Evolutionary conservation across 495 filamentous ascomycete species (phyloP), one percentile per base, ranked within the genome.

Genomic region (Aspergillus kassunensis): DNA sequence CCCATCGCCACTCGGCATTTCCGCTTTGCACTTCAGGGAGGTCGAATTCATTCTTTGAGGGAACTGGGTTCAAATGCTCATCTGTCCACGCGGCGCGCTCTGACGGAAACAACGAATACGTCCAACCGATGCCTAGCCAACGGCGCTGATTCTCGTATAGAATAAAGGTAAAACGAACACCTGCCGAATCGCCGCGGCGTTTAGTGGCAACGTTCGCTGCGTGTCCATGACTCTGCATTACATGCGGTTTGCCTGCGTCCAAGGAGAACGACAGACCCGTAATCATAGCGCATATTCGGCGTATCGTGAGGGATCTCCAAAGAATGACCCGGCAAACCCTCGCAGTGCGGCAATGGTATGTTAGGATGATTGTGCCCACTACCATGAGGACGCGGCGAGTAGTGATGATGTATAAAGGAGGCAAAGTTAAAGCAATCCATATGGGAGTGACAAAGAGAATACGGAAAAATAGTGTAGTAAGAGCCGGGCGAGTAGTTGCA

Each of bases 111-210:
- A 97, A 69, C 6, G 85, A 93, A 11, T 84, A 85, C 0, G 95
- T 97, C 93, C 93, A 99, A 3, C 93, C 93, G 16, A 97, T 75
- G 2, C 91, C 95, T 11, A 97, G 67, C 93, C 93, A 99, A 33
- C 93, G 82, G 20, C 93, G 84, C 67, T 99, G 92, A 56, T 99
- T 99, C 63, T 99, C 93, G 60, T 88, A 97, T 2, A 97, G 78
- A 43, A 91, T 87, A 56, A 99, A 99, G 0, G 93, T 97, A 64
- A 99, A 97, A 9, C 88, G 85, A 4, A 99, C 87, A 9, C 91
- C 90, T 0, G 87, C 75, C 16, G 84, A 80, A 30, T 83, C 71
- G 25, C 75, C 72, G 20, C 76, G 69, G 13, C 78, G 69, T n/a
- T 76, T 78, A 9, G 77, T 74, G 18, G 78, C 71, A 10, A 80